Conservation (phyloP, 148 eudicot genomes). For the Polygonum maritimum region DNA sequence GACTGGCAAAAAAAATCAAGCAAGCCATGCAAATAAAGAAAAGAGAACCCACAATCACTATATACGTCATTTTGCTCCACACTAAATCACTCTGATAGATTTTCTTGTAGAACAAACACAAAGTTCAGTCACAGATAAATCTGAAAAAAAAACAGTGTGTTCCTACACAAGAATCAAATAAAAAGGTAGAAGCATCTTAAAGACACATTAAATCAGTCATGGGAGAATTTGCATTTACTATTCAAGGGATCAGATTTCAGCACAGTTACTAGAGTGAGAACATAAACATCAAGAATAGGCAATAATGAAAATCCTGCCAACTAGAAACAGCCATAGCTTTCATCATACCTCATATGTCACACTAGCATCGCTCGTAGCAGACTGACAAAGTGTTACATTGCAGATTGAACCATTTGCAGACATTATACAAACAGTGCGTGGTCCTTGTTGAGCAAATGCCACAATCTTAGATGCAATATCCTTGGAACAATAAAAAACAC, state of each 20-base stretch:
- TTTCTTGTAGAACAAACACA: neutral
- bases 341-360: constrained; percentile 15
- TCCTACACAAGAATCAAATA: neutral
- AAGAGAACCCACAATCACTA: neutral
- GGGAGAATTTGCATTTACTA: neutral
- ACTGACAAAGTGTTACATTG: constrained; percentile 43
- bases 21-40: neutral
- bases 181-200: neutral
- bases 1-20: neutral
- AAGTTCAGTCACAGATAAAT: neutral
- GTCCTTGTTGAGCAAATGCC: constrained; percentile 46
- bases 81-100: too few species aligned
- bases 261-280: neutral
- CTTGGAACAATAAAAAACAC: neutral
- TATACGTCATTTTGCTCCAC: neutral
- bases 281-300: neutral
- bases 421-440: constrained; percentile 48
- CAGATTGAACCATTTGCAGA: constrained; percentile 44
- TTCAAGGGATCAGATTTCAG: neutral
- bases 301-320: neutral
- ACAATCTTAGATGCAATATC: constrained; percentile 30
- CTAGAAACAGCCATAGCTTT: neutral
- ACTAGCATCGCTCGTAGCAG: constrained; percentile 23
- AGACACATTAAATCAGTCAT: neutral
- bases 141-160: neutral